Conservation (phyloP, 1,284 basidiomycete species). For the Cryptococcus hybrid region DNA sequence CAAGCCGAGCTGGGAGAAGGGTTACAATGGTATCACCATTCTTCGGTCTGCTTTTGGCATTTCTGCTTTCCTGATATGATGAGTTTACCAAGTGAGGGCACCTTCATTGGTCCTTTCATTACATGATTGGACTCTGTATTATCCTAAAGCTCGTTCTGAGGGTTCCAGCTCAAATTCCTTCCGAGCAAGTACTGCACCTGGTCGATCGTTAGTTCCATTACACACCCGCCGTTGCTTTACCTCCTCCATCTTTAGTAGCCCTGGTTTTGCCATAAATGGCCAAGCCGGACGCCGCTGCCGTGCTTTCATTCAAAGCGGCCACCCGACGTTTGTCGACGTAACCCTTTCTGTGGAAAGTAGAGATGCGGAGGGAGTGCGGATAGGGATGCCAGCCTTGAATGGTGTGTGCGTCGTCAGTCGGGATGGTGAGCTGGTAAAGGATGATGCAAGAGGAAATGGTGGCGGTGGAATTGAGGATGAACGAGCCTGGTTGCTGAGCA, state of each 20-base stretch:
- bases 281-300: background rate
- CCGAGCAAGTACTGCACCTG: slow-evolving; percentile 8
- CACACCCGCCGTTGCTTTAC: slow-evolving; percentile 2
- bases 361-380: slow-evolving; percentile 1
- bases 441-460: background rate
- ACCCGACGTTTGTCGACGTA: background rate
- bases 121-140: background rate
- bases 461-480: slow-evolving; percentile 1
- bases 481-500: background rate
- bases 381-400: slow-evolving; percentile 1
- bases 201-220: slow-evolving; percentile 5
- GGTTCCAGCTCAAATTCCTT: slow-evolving; percentile 4
- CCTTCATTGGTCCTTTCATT: slow-evolving; percentile 7
- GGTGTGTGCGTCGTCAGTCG: background rate
- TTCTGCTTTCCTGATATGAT: background rate
- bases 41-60: background rate
- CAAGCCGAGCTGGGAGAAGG: background rate
- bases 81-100: slow-evolving; percentile 4
- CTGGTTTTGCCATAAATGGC: slow-evolving; percentile 3
- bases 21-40: background rate
- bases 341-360: background rate
- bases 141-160: slow-evolving; percentile 1
- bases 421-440: slow-evolving; percentile 3
- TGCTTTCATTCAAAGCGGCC: slow-evolving; percentile 1
- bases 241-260: background rate